Percentiles rank a stretch among this genome's conserved stretches.
Conservation (phyloP, 2,329 filamentous ascomycete genomes). For the Aspergillus piperis region DNA sequence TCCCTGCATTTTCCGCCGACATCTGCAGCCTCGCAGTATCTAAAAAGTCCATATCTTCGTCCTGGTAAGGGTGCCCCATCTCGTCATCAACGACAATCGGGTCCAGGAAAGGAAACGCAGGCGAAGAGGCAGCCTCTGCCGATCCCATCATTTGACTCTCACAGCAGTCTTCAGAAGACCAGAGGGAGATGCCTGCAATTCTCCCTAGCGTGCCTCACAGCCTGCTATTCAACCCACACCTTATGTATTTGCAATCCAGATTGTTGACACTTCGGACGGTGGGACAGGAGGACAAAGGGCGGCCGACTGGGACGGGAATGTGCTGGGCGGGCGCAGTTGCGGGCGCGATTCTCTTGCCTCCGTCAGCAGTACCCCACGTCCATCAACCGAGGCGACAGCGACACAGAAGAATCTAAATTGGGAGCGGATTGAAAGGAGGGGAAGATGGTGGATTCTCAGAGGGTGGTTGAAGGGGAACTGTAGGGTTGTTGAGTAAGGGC, state of each 20-base stretch:
- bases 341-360: constrained; percentile 4
- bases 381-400: background rate
- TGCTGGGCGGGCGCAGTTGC: constrained; percentile 4
- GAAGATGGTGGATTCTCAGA: background rate
- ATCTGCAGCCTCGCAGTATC: constrained; percentile 41
- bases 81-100: constrained; percentile 47
- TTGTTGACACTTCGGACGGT: background rate
- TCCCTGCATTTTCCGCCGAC: constrained; percentile 38
- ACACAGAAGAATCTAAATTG: background rate
- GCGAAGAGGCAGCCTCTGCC: constrained; percentile 37
- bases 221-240: constrained; percentile 3
- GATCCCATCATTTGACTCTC: constrained; percentile 38
- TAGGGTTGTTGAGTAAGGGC: constrained; percentile 16
- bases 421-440: background rate
- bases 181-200: constrained; percentile 14
- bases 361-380: background rate
- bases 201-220: constrained; percentile 11
- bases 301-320: background rate
- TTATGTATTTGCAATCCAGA: background rate
- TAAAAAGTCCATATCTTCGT: constrained; percentile 47
- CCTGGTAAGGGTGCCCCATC: constrained; percentile 43
- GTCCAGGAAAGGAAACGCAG: constrained; percentile 41
- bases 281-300: background rate
- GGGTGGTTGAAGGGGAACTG: background rate
- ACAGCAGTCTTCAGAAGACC: constrained; percentile 2